Base-by-base conservation (phyloP, 75 land plant species). In the Selaginella tamariscina region DNA sequence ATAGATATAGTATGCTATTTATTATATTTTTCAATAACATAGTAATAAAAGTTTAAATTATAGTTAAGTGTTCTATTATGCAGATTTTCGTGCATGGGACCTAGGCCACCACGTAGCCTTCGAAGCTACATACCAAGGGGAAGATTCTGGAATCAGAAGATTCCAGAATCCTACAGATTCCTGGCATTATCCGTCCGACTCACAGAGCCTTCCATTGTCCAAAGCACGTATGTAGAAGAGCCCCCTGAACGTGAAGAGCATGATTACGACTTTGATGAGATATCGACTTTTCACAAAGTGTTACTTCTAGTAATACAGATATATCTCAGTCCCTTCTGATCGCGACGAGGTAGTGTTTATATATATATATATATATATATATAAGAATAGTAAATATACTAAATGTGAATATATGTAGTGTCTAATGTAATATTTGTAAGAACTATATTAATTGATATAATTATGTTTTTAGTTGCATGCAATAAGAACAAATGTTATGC, bases 211-310 rank as follows among this genome's bases (percentile, higher is more conserved):
- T 39, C 49, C 49, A 15, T 39, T 5, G 49, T 39, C 11, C 49
- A 39, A 39, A 39, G 49, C 49, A 39, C 49, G 49, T 39, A 39
- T 39, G 49, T 39, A 5, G 49, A 39, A 39, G 49, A 39, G 49
- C 49, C 49, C 15, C 49, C 49, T 5, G 49, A 39, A 15, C 49
- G 49, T 5, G 49, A 39, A 15, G 49, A 39, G 5, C 49, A 39
- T 5, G 49, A 39, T 15, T 5, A 39, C 49, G 49, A 39, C 49
- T 39, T 39, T 15, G 49, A 39, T 5, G 11, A 39, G 15, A n/a
- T n/a, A 39, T 39, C 15, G 49, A 39, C 49, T 39, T 39, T 39
- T 5, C 49, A 39, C 49, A 39, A 15, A 39, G 15, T 39, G 49
- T 5, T 5, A 5, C 49, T 39, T 39, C 49, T 15, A 39, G 49